Conservation (phyloP, 2,329 filamentous ascomycete species). For the Cadophora gregata region DNA sequence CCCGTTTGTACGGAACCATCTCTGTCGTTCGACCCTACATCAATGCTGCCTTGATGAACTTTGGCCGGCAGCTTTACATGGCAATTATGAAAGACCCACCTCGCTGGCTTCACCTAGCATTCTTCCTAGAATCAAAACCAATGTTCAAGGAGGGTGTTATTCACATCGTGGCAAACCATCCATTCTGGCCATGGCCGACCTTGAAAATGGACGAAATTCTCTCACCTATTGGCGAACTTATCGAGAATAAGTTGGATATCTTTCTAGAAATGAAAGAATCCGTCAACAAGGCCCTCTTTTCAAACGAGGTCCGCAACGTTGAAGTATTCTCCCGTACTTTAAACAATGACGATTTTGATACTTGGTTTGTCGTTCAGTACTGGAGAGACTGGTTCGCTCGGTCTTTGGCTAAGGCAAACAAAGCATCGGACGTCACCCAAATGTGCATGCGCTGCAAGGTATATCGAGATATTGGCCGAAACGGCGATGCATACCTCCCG, state of each 20-base stretch:
- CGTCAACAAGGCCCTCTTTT: constrained; percentile 28
- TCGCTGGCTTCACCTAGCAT: constrained; percentile 33
- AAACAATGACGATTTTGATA: constrained; percentile 38
- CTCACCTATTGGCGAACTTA: neutral
- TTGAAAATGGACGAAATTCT: neutral
- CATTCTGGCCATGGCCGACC: constrained; percentile 30
- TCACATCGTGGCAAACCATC: constrained; percentile 36
- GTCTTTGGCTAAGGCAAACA: constrained; percentile 7
- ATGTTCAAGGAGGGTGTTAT: constrained; percentile 40
- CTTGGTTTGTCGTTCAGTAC: constrained; percentile 32
- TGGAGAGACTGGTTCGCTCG: constrained; percentile 40
- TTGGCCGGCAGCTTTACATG: constrained; percentile 29
- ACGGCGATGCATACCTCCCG: constrained; percentile 36
- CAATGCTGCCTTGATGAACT: constrained; percentile 23
- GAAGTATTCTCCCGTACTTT: constrained; percentile 16
- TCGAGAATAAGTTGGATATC: constrained; percentile 29
- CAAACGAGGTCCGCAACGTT: constrained; percentile 20
- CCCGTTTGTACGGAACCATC: constrained; percentile 23
- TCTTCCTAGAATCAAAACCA: constrained; percentile 24
- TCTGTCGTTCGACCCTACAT: constrained; percentile 25
- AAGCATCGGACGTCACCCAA: neutral
- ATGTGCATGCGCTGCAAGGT: constrained; percentile 16
- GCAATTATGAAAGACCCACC: constrained; percentile 32
- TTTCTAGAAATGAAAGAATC: constrained; percentile 23
- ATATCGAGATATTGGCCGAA: constrained; percentile 35